phyloP scores from a whole-genome alignment of 352 stramenopile species.

The Pseudoperonospora humuli region DNA sequence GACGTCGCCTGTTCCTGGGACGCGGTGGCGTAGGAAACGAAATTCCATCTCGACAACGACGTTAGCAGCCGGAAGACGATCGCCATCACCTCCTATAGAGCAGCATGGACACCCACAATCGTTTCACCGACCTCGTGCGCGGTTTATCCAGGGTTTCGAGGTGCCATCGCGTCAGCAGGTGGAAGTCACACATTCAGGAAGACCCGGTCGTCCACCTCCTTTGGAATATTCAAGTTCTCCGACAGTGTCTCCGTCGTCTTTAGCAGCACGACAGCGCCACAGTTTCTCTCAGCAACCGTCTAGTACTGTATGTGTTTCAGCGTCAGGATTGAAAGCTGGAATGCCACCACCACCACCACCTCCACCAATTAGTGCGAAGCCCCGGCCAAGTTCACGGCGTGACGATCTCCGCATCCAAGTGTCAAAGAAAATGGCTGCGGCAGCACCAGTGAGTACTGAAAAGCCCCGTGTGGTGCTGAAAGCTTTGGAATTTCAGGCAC shows the following conservation, averaged over 20 bases:
- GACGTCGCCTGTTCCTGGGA: conserved; percentile 40
- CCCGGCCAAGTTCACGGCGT: conserved; percentile 21
- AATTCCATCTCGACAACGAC: conserved; percentile 44
- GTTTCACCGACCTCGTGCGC: conserved; percentile 20
- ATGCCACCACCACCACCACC: conserved; percentile 8
- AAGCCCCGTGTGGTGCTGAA: conserved; percentile 1
- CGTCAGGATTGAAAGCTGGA: not conserved
- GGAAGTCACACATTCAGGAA: conserved; percentile 1
- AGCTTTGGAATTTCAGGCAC: conserved; percentile 35
- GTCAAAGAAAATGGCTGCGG: conserved; percentile 68
- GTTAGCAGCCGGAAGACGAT: conserved; percentile 6
- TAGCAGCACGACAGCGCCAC: conserved; percentile 18
- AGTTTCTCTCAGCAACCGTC: conserved; percentile 17
- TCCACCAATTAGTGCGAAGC: conserved; percentile 7
- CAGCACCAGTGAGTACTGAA: conserved; percentile 11
- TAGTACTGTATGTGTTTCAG: conserved; percentile 2
- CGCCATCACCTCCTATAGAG: conserved; percentile 13
- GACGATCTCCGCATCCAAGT: conserved; percentile 68
- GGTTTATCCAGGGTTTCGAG: conserved; percentile 13
- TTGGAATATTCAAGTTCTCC: conserved; percentile 31
- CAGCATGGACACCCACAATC: conserved; percentile 6
- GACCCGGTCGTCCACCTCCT: conserved; percentile 10
- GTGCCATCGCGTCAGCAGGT: conserved; percentile 3
- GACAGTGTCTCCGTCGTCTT: conserved; percentile 18
- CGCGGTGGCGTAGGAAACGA: conserved; percentile 36